Base-by-base conservation (phyloP, 345 rosid species). In the Microthlaspi erraticum region DNA sequence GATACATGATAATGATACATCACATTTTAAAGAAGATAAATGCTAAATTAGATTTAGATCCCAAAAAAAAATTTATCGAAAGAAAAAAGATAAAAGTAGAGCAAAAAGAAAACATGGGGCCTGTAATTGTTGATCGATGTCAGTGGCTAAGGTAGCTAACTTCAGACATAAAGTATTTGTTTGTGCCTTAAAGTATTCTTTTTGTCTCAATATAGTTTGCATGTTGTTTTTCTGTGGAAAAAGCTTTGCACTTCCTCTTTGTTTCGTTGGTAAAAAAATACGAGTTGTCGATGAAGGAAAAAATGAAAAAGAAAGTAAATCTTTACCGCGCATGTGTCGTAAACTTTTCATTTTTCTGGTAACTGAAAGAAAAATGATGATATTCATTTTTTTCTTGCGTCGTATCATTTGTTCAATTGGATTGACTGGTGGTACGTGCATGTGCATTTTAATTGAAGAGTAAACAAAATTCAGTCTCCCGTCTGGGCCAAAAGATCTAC, bases 91-190 rank as follows among this genome's bases (percentile, higher is more conserved):
- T n/a, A 23, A 14, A 48, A 10, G 6, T 39, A 7, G 39, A 52
- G 17, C 29, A 13, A 34, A 46, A 17, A 16, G 41, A 44, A 72
- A 57, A 48, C 51, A 57, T 10, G 77, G 72, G 72, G 4, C 45
- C 37, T 56, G 13, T 20, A 65, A 42, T 49, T 17, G 72, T 49
- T 55, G 59, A 64, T 73, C 44, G 7, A 48, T 65, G 77, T 65
- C 72, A 57, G 72, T 65, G 66, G 71, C 72, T 57, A 37, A 73
- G 72, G 77, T 66, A 73, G 66, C 72, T 73, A 13, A 65, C 50
- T 49, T 39, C 66, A 66, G 60, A 49, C 71, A 59, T 23, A 39
- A 36, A 56, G 52, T 57, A 49, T 57, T 48, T 65, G 53, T 65
- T 48, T 49, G 59, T 38, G 18, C 20, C 66, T 51, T 46, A 50